Conservation (phyloP, 2,329 filamentous ascomycete genomes). For the Aaosphaeria arxii region DNA sequence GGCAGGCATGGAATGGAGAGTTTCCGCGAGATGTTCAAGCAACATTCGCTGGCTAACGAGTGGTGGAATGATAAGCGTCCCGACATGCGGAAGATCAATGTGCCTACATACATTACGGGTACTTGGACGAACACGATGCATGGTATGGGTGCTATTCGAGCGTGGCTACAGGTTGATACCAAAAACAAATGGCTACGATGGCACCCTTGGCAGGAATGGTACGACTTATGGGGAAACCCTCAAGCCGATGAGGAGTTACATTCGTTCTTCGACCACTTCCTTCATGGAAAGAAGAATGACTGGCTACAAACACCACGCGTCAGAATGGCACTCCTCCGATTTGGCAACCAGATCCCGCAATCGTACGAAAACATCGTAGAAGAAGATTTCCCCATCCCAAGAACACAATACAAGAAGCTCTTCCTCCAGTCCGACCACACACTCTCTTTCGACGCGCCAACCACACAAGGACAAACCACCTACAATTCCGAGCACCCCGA, state of each 20-base stretch:
- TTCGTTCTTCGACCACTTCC: conserved; percentile 47
- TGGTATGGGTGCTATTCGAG: conserved; percentile 14
- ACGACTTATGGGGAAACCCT: conserved; percentile 12
- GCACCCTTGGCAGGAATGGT: conserved; percentile 16
- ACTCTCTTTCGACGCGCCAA: conserved; percentile 1
- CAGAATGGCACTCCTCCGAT: conserved; percentile 39
- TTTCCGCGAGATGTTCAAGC: conserved; percentile 38
- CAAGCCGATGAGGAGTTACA: conserved; percentile 12
- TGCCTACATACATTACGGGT: conserved; percentile 15
- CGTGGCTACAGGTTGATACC: conserved; percentile 12
- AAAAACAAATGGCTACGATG: conserved; percentile 13
- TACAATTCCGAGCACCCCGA: conserved; percentile 9
- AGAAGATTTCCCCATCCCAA: conserved; percentile 12
- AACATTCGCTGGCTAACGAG: conserved; percentile 23
- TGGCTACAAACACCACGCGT: conserved; percentile 49
- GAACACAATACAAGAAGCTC: conserved; percentile 12
- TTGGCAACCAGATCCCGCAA: background rate
- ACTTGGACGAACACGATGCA: conserved; percentile 14
- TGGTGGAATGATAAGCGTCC: conserved; percentile 22
- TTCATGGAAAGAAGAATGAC: conserved; percentile 44
- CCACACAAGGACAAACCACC: background rate
- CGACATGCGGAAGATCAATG: conserved; percentile 16
- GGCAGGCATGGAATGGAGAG: too few species aligned
- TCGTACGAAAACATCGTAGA: conserved; percentile 12
- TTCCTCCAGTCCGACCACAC: conserved; percentile 5